Evolutionary conservation across 164 flowering plant genomes (phyloP), one percentile per base, ranked within the genome.

Genomic region (Tetracentron sinense): DNA sequence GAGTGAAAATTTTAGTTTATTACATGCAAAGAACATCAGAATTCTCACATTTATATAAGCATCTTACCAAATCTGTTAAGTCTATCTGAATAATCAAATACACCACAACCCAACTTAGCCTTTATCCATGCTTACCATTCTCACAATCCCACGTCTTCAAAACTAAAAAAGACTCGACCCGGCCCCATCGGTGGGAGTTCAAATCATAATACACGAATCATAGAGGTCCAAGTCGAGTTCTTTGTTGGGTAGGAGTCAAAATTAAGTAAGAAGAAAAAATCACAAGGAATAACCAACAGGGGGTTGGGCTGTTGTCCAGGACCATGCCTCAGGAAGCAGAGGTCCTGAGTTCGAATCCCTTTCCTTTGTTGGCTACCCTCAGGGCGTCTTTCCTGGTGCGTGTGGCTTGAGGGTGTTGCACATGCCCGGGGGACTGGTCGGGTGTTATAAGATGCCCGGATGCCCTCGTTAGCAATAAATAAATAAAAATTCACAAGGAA

Each of bases 211-310:
- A 23, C 29, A 23, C 10, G 26, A 48, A 49, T n/a, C n/a, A n/a
- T n/a, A n/a, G n/a, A 38, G 19, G 16, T 28, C 47, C 19, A 19
- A 44, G 1, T 38, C 6, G 25, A 33, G 20, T 60, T 53, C 25
- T 12, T 56, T 30, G 58, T 60, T 19, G 4, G n/a, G 73, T 38
- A 74, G 54, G 75, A 76, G 80, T 76, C 61, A 59, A 66, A 58
- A 72, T 20, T 64, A 78, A 78, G 80, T n/a, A n/a, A n/a, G n/a
- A n/a, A n/a, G n/a, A n/a, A n/a, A n/a, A n/a, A n/a, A n/a, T n/a
- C n/a, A n/a, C n/a, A n/a, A n/a, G n/a, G n/a, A n/a, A n/a, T n/a
- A n/a, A n/a, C n/a, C n/a, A n/a, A n/a, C n/a, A n/a, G n/a, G n/a
- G n/a, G n/a, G n/a, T n/a, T n/a, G n/a, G n/a, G n/a, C n/a, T n/a